Base-by-base conservation (phyloP, 225 moss, liverwort and hornwort species). In the Polytrichum formosum region DNA sequence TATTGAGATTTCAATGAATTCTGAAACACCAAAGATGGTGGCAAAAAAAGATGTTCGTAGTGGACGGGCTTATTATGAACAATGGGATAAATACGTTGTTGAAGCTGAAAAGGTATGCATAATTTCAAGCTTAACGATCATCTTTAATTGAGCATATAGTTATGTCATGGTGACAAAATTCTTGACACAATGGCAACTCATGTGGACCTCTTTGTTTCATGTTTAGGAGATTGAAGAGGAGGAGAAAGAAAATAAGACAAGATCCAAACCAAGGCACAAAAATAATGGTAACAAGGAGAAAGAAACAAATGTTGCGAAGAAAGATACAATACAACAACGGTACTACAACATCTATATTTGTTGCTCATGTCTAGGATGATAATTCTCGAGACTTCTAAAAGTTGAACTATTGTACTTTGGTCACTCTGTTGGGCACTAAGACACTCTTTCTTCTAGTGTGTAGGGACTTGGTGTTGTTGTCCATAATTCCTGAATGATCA, bases 1-100 rank as follows among this genome's bases (percentile, higher is more conserved):
- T 26, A 56, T 31, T 8, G 69, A 70, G 4, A 33, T 33, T 28
- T 27, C 5, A 18, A 16, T 67, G 18, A 26, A 53, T 6, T 7
- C 6, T 6, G 54, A 28, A 28, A n/a, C 7, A 54, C 30, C 25
- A 0, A 67, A 61, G 54, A 66, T 17, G 63, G 10, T 22, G 1
- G 54, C 72, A 17, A 80, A 67, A 20, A 75, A 68, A 18, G 77
- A 83, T 33, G 2, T 80, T 28, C 80, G 80, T 6, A 78, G 73
- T 69, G 75, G 78, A 23, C 67, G 68, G 2, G 25, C 5, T 2
- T 87, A 83, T 26, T 81, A 87, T 72, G 73, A 87, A 0, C 29
- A 77, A 64, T 87, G 86, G 86, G 80, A 83, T 65, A 78, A 73
- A 56, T 87, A 78, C 61, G 83, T 66, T 5, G 29, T 0, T 20